These are phyloP conservation scores for Echria macrotheca DNA, from an alignment of 495 filamentous ascomycete species.

Conservation along the genomic window DNA sequence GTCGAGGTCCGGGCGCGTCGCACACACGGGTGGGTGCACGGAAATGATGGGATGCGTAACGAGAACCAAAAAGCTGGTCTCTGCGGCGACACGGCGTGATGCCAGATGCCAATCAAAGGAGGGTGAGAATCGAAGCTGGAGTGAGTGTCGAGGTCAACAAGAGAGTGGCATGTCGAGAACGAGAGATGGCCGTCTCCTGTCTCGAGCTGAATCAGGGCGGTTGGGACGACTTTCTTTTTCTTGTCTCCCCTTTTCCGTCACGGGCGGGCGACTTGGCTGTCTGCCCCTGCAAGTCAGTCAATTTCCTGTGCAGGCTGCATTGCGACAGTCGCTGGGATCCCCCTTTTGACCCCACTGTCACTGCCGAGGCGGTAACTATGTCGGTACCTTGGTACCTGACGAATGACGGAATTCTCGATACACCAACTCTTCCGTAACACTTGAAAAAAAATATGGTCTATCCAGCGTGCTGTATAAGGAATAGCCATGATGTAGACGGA, in stretches of 20 bases:
- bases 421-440: no score
- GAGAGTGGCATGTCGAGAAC: neutral
- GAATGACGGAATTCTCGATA: no score
- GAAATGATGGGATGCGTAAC: constrained; percentile 3
- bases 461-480: no score
- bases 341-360: no score
- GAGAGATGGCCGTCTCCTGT: neutral
- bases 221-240: constrained; percentile 1
- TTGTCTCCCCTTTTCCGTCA: neutral
- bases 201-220: neutral
- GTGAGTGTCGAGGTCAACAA: neutral
- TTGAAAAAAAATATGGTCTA: no score
- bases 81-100: neutral
- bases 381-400: no score
- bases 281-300: neutral
- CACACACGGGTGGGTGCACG: constrained; percentile 8
- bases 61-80: no score
- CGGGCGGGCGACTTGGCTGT: neutral
- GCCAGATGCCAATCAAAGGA: neutral
- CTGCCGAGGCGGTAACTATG: no score
- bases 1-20: constrained; percentile 24
- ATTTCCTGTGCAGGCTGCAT: no score
- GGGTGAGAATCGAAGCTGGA: neutral
- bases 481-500: no score
- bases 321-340: no score